Base-by-base conservation (phyloP, 768 basidiomycete genomes). In the Sarcodon aspratus region DNA sequence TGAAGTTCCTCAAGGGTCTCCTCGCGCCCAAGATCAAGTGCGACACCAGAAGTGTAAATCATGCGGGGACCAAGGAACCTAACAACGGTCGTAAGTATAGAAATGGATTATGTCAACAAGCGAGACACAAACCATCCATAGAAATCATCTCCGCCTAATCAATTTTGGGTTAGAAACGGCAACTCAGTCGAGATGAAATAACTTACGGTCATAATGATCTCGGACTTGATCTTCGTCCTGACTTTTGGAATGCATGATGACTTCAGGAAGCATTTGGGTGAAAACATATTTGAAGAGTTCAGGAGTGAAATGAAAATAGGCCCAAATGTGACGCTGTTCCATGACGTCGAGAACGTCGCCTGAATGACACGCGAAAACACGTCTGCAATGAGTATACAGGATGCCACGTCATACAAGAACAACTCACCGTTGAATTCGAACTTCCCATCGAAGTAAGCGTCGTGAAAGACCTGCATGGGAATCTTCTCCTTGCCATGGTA, bases 211-310 rank as follows among this genome's bases (percentile, higher is more conserved):
- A 56, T 99, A 99, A 68, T 96, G 85, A 52, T 80, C 94, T 50
- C 92, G 82, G 54, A 99, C 90, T 63, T 98, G 96, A 55, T 94
- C 89, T 61, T 92, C 85, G 57, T 98, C 95, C 63, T 99, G 95
- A 49, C 68, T 69, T 56, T 82, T 75, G n/a, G 93, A 84, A 68
- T 99, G 96, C 56, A 85, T 69, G 60, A 97, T 74, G 55, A 99
- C 88, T 52, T 96, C 94, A n/a, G 96, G 96, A 53, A 96, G 69
- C 59, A 99, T 72, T 57, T 78, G 76, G 50, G 71, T 80, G 59
- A 97, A 75, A 57, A 98, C 92, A 60, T 95, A 93, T 80, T 86
- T 85, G 75, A 98, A 92, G 48, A 97, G 75, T 61, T 92, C 86
- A 11, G 75, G 71, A 1, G 94, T 98, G 64, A 99, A 89, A 57